A percentile compares a stretch with the other conserved stretches of the same genome.
These are phyloP conservation scores for Metarhizium humberi DNA, from an alignment of 2,329 filamentous ascomycete genomes.

Conservation along the genomic window DNA sequence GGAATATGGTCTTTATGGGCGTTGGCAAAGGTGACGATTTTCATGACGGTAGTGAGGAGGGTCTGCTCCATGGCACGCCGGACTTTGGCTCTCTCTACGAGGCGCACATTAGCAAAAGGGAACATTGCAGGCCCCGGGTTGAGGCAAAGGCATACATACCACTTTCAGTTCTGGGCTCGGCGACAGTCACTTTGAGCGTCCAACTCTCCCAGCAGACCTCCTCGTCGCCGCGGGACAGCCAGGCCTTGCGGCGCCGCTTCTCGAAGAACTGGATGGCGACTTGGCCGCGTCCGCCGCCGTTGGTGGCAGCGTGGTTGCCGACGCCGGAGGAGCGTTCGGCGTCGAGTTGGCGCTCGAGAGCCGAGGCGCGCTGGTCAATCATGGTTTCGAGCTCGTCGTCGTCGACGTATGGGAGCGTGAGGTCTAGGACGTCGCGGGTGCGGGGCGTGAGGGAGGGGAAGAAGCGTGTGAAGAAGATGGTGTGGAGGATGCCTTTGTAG, in stretches of 20 bases:
- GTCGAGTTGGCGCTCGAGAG: constrained; percentile 70
- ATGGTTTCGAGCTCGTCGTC: constrained; percentile 87
- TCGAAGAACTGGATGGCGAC: constrained; percentile 91
- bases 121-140: background rate
- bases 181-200: constrained; percentile 89
- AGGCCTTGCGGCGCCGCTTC: constrained; percentile 74
- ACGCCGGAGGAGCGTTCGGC: constrained; percentile 36
- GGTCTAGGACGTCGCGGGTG: constrained; percentile 81
- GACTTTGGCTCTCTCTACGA: constrained; percentile 72
- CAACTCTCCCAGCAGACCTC: constrained; percentile 97
- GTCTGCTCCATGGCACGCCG: constrained; percentile 86
- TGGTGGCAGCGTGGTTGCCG: constrained; percentile 6
- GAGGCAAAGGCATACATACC: constrained; percentile 42
- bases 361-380: constrained; percentile 77
- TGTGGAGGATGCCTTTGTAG: constrained; percentile 74
- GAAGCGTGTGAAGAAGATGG: constrained; percentile 98
- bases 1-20: constrained; percentile 92
- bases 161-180: constrained; percentile 78
- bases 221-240: constrained; percentile 74
- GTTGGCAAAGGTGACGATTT: constrained; percentile 82
- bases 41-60: constrained; percentile 76
- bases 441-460: constrained; percentile 78
- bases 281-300: constrained; percentile 41
- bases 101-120: background rate
- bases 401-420: constrained; percentile 81